Evolutionary conservation across 306 rosid genomes (phyloP), one percentile per base, ranked within the genome.

Genomic region (Quercus agrifolia): DNA sequence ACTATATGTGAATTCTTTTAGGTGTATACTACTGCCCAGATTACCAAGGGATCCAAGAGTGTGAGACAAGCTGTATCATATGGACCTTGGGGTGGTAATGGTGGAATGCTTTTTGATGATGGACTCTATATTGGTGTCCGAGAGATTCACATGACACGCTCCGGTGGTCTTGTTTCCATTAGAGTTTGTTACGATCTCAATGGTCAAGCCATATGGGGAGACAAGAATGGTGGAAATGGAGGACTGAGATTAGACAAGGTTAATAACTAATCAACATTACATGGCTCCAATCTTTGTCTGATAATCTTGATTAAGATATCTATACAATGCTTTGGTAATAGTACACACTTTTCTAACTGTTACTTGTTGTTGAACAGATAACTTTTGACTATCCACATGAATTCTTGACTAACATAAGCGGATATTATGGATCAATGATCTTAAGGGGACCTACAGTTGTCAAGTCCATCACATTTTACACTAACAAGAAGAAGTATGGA

Each of bases 1-100:
- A 49, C 0, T 5, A 49, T 49, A 0, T 49, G 1, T 49, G 1
- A 49, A 49, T 49, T 49, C 41, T 74, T 71, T 8, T 74, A 86
- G 87, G 78, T 30, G 70, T 76, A 63, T 72, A 63, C 12, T 21
- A 46, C 61, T 70, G 74, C 76, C 71, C 89, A 70, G 74, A 73
- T 76, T 69, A 79, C 89, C 6, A 68, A 90, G 61, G 81, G 55
- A 73, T 86, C 83, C 56, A 93, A 89, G 71, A 90, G 85, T 33
- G 82, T 77, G 58, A 49, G 54, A 49, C 54, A 49, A 13, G 54
- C 54, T 12, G 89, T 85, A 10, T 85, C 92, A 76, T 89, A 86
- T 76, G 98, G 97, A 12, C 96, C 98, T n/a, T 92, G 94, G 93
- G 97, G 98, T 77, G 97, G 98, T 46, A 33, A 56, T 5, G 90